Base-by-base conservation (phyloP, 2,329 filamentous ascomycete genomes). In the Ophiostoma tasmaniense region DNA sequence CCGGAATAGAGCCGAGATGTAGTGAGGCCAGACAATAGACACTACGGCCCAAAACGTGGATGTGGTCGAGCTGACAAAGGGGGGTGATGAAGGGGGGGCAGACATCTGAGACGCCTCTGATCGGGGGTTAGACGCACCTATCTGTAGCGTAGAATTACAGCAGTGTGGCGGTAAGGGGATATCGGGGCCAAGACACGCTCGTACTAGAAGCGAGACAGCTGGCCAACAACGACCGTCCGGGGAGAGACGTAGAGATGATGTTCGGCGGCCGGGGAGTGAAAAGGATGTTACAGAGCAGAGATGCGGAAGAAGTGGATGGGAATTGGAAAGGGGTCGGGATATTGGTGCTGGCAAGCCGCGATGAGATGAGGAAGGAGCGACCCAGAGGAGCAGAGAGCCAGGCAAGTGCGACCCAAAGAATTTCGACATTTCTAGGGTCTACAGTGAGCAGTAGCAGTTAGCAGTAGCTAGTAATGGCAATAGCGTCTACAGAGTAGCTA, bases 341-440 rank as follows among this genome's bases (percentile, higher is more conserved):
- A 33, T 66, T 52, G 67, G 68, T 68, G 70, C 70, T 64, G 59
- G 67, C 69, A 70, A 70, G 69, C 69, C 70, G 68, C 69, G 67
- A 64, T 68, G 67, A 67, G 67, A 66, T 52, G 68, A 69, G 68
- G 71, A 70, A 72, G 67, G 71, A 71, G 45, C 67, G 45, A 70
- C 22, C 45, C 25, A 52, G 55, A 62, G 64, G 52, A 33, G 39
- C 10, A 64, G n/a, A 64, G 61, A 67, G 67, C 67, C 66, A 52
- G 62, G 45, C 62, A 50, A 33, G 66, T 39, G 69, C 68, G 37
- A 59, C 33, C 7, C 25, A 37, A 45, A 59, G 42, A 28, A 28
- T 61, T 30, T 20, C 28, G 33, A 33, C 33, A 2, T 2, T 33
- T 33, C 14, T 33, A 33, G 25, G 55, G 28, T 20, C 25, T 61